These are phyloP conservation scores for Porodaedalea pini DNA, from an alignment of 1,284 basidiomycete genomes.

Conservation along the genomic window DNA sequence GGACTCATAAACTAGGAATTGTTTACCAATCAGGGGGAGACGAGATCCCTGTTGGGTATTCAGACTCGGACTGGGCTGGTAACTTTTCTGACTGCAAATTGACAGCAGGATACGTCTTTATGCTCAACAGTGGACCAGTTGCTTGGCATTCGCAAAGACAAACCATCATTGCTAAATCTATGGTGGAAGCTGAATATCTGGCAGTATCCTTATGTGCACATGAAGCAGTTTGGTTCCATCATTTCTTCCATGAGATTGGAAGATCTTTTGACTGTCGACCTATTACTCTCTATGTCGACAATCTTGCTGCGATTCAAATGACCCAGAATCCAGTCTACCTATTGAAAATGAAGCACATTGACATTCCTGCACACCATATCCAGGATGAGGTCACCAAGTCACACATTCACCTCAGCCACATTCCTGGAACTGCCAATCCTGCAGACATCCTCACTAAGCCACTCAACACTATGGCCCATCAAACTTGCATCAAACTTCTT, in stretches of 20 bases:
- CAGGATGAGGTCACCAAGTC: slow-evolving; percentile 19
- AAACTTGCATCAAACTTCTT: not conserved
- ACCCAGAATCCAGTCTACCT: slow-evolving; percentile 6
- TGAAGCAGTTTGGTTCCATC: slow-evolving; percentile 29
- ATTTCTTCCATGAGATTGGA: slow-evolving; percentile 12
- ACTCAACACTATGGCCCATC: not conserved
- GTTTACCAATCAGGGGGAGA: not conserved
- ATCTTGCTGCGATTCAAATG: slow-evolving; percentile 26
- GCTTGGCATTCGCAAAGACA: too few species aligned
- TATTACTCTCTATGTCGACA: slow-evolving; percentile 23
- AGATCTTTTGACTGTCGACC: not conserved
- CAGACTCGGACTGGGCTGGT: slow-evolving; percentile 16
- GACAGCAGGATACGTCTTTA: slow-evolving; percentile 13
- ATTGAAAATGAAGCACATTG: slow-evolving; percentile 21
- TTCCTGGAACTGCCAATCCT: slow-evolving; percentile 15
- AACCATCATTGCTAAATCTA: too few species aligned
- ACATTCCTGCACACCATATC: slow-evolving; percentile 26
- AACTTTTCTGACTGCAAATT: slow-evolving; percentile 10
- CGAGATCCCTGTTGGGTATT: not conserved
- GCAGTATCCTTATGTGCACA: slow-evolving; percentile 27
- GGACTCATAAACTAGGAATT: slow-evolving; percentile 5
- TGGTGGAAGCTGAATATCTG: slow-evolving; percentile 35
- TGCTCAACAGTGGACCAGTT: slow-evolving; percentile 21
- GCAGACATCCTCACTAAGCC: slow-evolving; percentile 29
- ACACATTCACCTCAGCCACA: slow-evolving; percentile 19